Conservation (phyloP, 2,329 filamentous ascomycete genomes). For the Parastagonospora nodorum region DNA sequence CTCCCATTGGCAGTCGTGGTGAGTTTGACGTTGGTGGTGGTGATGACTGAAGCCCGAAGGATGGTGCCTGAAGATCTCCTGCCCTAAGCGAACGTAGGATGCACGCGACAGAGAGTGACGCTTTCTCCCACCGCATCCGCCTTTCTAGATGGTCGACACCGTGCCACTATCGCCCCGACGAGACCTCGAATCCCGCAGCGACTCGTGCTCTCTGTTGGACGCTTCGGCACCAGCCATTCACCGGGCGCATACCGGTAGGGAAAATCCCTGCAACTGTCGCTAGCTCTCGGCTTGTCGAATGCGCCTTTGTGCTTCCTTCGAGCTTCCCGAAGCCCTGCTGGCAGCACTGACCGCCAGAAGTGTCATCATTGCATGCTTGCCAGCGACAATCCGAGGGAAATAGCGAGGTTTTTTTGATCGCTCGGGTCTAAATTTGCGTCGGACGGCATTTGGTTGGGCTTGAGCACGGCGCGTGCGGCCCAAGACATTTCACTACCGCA, state of each 20-base stretch:
- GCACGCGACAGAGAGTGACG: conserved; percentile 13
- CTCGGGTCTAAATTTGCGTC: not conserved
- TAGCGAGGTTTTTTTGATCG: not conserved
- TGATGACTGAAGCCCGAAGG: not conserved
- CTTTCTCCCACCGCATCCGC: conserved; percentile 10
- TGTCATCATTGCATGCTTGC: conserved; percentile 2
- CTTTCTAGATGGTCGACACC: conserved; percentile 12
- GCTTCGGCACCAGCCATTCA: conserved; percentile 7
- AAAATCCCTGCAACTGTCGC: conserved; percentile 13
- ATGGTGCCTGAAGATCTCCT: conserved; percentile 21
- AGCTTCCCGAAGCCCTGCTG: conserved; percentile 5
- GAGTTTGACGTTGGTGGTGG: not conserved
- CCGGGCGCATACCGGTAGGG: conserved; percentile 6
- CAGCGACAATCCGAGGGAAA: conserved; percentile 5
- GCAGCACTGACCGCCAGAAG: conserved; percentile 10
- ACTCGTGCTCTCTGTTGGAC: conserved; percentile 14
- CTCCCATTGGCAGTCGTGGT: not conserved
- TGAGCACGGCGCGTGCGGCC: conserved; percentile 11
- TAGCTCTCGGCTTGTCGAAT: conserved; percentile 11
- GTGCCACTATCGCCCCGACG: conserved; percentile 17
- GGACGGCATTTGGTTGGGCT: not conserved
- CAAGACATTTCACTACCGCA: conserved; percentile 30
- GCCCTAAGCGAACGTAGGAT: conserved; percentile 14
- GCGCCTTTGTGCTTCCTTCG: conserved; percentile 5
- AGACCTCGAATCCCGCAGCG: conserved; percentile 12